Evolutionary conservation across 495 filamentous ascomycete species (phyloP).

Genomic region (Immersiella caudata): DNA sequence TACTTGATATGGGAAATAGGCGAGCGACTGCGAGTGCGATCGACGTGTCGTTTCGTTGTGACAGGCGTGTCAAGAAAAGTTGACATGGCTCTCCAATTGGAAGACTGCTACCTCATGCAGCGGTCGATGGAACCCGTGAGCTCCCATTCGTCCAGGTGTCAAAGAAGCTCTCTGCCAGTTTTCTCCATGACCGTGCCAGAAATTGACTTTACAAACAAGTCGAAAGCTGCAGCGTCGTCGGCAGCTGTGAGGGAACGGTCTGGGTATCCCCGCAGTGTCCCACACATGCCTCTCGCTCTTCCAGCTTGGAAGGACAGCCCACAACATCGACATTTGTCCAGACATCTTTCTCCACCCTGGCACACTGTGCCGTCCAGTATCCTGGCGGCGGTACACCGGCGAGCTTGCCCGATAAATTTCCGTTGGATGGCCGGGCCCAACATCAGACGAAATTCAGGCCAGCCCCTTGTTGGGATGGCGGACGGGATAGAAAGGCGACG

Average conservation of each 20-base stretch:
- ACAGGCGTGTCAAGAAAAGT: slow-evolving; percentile 15
- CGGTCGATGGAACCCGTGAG: neutral
- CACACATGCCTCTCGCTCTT: neutral
- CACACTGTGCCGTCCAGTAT: neutral
- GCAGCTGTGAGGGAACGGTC: neutral
- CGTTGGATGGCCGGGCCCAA: neutral
- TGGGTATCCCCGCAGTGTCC: neutral
- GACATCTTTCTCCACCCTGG: neutral
- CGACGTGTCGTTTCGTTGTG: slow-evolving; percentile 21
- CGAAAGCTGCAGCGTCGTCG: slow-evolving; percentile 2
- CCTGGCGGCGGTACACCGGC: neutral
- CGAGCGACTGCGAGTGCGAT: slow-evolving; percentile 22
- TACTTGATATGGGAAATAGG: neutral
- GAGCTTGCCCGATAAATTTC: neutral
- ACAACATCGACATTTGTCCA: neutral
- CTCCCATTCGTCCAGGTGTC: slow-evolving; percentile 18
- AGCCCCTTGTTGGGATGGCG: neutral
- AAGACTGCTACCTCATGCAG: neutral
- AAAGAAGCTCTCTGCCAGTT: slow-evolving; percentile 11
- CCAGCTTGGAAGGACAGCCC: neutral
- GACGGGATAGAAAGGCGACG: neutral
- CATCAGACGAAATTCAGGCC: neutral
- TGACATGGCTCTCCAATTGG: slow-evolving; percentile 18
- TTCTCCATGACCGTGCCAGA: slow-evolving; percentile 1
- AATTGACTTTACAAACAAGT: slow-evolving; percentile 1